Evolutionary conservation across 352 stramenopile genomes (phyloP), one percentile per base, ranked within the genome.

Genomic region (Hyaloperonospora arabidopsidis): DNA sequence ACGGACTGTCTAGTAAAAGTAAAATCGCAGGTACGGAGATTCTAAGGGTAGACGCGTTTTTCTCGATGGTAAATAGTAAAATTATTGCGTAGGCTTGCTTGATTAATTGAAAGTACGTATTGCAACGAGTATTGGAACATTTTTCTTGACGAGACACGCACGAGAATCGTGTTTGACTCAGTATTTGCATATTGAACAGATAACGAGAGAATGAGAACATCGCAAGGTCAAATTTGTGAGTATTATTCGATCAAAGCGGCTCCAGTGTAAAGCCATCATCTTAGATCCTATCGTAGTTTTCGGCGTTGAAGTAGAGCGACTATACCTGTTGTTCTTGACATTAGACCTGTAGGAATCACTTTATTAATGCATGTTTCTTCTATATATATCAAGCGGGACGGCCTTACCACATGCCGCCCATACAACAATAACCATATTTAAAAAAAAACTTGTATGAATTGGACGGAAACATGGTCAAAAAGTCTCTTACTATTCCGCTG

Each of bases 1-100:
- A 98, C 97, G 0, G 89, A 98, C 61, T 99, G 97, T 87, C 96
- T n/a, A n/a, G n/a, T 96, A 1, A 98, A 98, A 74, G 95, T 99
- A 63, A 95, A 98, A 59, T 97, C 97, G 25, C 95, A 98, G 73
- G 94, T 95, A 17, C 86, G 93, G 57, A 96, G 97, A 65, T 87
- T 98, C 32, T 21, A 86, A 90, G 7, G 93, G 90, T 11, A 86
- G 90, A 22, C 94, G 87, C 54, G 96, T 98, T 80, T 95, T 93
- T 35, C 74, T 99, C 45, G 94, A 86, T 19, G 92, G 93, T 54
- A 84, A 87, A 43, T 89, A 78, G 49, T 79, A 87, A 48, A 91
- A 92, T 38, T 98, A 98, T 60, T 95, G 95, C 25, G 96, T 94
- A 59, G 96, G 98, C 70, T 72, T 78, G n/a, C 71, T 93, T 35